Conservation (phyloP, 306 rosid species). For the Biancaea sappan region DNA sequence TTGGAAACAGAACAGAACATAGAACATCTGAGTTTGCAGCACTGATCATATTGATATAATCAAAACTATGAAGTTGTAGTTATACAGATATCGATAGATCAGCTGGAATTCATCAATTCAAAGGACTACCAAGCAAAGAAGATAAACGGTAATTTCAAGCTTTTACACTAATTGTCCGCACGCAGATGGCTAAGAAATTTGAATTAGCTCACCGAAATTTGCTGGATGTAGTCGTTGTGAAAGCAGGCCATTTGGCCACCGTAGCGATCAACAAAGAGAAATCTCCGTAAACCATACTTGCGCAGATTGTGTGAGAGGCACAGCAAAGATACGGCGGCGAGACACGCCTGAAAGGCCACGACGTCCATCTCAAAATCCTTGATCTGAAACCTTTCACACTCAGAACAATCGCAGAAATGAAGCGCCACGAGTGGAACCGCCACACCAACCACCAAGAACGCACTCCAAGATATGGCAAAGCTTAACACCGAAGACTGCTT, state of each 20-base stretch:
- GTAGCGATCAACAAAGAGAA: constrained; percentile 53
- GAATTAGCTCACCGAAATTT: constrained; percentile 45
- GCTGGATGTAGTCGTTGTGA: constrained; percentile 38
- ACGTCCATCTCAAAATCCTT: constrained; percentile 48
- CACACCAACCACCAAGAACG: constrained; percentile 41
- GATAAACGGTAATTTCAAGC: background rate
- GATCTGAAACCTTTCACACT: constrained; percentile 45
- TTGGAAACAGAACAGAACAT: background rate
- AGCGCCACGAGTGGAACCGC: constrained; percentile 39
- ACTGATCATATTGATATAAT: background rate
- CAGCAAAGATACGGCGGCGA: constrained; percentile 57
- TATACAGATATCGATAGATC: background rate
- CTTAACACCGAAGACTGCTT: constrained; percentile 33
- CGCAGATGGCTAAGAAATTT: background rate
- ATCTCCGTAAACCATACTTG: constrained; percentile 49
- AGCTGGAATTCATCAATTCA: background rate
- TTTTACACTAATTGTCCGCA: background rate
- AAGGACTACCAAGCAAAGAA: background rate
- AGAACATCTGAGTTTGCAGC: background rate
- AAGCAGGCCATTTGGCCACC: constrained; percentile 40
- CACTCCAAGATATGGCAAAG: constrained; percentile 46
- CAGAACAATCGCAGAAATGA: constrained; percentile 29
- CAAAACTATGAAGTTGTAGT: background rate
- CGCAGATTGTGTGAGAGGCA: constrained; percentile 54
- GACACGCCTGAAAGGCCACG: constrained; percentile 55